Conservation (phyloP, 352 stramenopile species). For the Phytophthora kernoviae region DNA sequence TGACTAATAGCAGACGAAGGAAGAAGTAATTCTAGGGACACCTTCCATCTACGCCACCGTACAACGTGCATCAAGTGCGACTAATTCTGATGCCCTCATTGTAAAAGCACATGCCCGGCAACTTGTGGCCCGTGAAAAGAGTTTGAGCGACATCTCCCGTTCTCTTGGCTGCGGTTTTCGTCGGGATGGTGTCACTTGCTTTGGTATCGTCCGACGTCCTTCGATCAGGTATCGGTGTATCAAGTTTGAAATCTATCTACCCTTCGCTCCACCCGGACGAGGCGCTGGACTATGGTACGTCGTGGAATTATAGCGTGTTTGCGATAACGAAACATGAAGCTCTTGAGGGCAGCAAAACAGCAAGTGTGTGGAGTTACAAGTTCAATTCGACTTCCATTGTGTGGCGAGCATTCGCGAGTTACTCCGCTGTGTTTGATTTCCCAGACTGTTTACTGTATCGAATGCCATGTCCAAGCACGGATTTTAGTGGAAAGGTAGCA, state of each 20-base stretch:
- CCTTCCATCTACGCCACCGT: too few species aligned
- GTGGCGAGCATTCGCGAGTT: slow-evolving; percentile 32
- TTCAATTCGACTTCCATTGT: slow-evolving; percentile 40
- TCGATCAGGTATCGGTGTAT: slow-evolving; percentile 30
- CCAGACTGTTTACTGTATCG: slow-evolving; percentile 32
- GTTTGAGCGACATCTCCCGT: slow-evolving; percentile 22
- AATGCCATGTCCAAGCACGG: slow-evolving; percentile 1
- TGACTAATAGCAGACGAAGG: too few species aligned
- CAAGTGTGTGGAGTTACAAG: slow-evolving; percentile 44
- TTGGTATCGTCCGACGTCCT: slow-evolving; percentile 43
- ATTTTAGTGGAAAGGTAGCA: slow-evolving; percentile 15
- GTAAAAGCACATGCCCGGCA: slow-evolving; percentile 10
- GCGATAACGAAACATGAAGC: slow-evolving; percentile 14
- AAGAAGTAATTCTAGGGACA: too few species aligned
- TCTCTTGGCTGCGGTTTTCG: slow-evolving; percentile 29
- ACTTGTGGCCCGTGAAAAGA: slow-evolving; percentile 15
- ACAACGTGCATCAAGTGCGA: too few species aligned
- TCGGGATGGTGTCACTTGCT: slow-evolving; percentile 22
- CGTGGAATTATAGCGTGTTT: slow-evolving; percentile 40
- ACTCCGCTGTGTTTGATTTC: slow-evolving; percentile 17
- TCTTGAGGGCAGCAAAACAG: neutral
- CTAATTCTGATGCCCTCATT: slow-evolving; percentile 8
- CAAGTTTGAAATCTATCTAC: slow-evolving; percentile 9
- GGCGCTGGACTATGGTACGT: slow-evolving; percentile 27
- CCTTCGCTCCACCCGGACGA: slow-evolving; percentile 36